Conservation (phyloP, 2,329 filamentous ascomycete species). For the Cytospora paraplurivora region DNA sequence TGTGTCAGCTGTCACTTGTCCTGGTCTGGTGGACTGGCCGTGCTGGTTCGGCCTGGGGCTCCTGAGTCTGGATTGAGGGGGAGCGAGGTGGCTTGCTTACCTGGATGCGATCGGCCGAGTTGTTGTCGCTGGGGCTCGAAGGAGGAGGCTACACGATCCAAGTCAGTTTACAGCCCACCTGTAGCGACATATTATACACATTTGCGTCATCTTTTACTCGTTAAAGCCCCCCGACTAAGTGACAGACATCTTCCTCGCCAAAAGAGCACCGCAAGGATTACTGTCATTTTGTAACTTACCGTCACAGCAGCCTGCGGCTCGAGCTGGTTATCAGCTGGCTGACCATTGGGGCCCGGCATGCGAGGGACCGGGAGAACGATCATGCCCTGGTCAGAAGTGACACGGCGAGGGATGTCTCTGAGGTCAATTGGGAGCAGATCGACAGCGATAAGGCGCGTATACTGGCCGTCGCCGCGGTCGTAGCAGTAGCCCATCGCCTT, state of each 20-base stretch:
- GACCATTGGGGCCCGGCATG: slow-evolving; percentile 42
- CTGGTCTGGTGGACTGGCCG: background rate
- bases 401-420: slow-evolving; percentile 45
- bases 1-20: background rate
- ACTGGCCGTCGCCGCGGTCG: slow-evolving; percentile 54
- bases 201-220: background rate
- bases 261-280: background rate
- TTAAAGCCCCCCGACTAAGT: background rate
- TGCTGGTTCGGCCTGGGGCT: slow-evolving; percentile 9
- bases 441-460: slow-evolving; percentile 57
- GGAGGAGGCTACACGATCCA: slow-evolving; percentile 21
- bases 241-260: background rate
- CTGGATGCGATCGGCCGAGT: slow-evolving; percentile 20
- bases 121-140: slow-evolving; percentile 16
- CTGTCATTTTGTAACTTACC: slow-evolving; percentile 39
- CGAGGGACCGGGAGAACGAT: slow-evolving; percentile 49
- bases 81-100: slow-evolving; percentile 17
- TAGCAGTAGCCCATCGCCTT: slow-evolving; percentile 52
- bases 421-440: slow-evolving; percentile 51
- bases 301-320: slow-evolving; percentile 37
- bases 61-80: slow-evolving; percentile 23
- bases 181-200: background rate
- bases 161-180: background rate
- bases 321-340: slow-evolving; percentile 42
- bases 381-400: slow-evolving; percentile 46